phyloP scores from a whole-genome alignment of 1,139 yeast genomes.

The Sugiyamaella pinicola region DNA sequence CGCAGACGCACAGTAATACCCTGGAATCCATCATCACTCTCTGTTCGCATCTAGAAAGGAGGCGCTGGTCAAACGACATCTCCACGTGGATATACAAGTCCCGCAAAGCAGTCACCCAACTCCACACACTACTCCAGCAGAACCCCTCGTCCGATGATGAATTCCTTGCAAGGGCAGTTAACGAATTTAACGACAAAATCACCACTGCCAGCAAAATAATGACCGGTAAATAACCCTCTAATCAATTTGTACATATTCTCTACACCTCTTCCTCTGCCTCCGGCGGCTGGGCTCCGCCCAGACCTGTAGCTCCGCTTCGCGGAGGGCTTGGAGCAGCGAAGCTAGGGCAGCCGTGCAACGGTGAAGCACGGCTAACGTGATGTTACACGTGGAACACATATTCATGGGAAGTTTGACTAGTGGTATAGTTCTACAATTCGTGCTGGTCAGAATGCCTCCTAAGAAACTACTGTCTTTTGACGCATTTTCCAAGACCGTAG shows the following conservation, averaged over 20 bases:
- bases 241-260: background rate
- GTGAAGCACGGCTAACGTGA: background rate
- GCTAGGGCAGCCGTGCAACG: slow-evolving; percentile 1
- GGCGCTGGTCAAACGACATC: slow-evolving; percentile 19
- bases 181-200: slow-evolving; percentile 25
- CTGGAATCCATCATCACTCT: slow-evolving; percentile 20
- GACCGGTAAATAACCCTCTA: background rate
- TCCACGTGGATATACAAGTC: slow-evolving; percentile 21
- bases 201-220: slow-evolving; percentile 17
- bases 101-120: slow-evolving; percentile 6
- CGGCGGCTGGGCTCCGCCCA: background rate
- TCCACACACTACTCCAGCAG: slow-evolving; percentile 2
- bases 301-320: background rate
- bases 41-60: slow-evolving; percentile 14
- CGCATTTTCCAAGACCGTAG: slow-evolving; percentile 92
- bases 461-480: slow-evolving; percentile 62
- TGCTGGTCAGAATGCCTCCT: slow-evolving; percentile 23
- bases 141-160: slow-evolving; percentile 9
- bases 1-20: slow-evolving; percentile 4
- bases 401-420: background rate
- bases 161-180: slow-evolving; percentile 14
- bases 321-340: background rate
- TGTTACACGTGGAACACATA: slow-evolving; percentile 1
- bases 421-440: no score
- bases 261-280: background rate